A percentile compares a stretch with the other conserved stretches of the same genome.
These are phyloP conservation scores for Pseudopithomyces chartarum DNA, from an alignment of 2,329 filamentous ascomycete genomes.

Conservation along the genomic window DNA sequence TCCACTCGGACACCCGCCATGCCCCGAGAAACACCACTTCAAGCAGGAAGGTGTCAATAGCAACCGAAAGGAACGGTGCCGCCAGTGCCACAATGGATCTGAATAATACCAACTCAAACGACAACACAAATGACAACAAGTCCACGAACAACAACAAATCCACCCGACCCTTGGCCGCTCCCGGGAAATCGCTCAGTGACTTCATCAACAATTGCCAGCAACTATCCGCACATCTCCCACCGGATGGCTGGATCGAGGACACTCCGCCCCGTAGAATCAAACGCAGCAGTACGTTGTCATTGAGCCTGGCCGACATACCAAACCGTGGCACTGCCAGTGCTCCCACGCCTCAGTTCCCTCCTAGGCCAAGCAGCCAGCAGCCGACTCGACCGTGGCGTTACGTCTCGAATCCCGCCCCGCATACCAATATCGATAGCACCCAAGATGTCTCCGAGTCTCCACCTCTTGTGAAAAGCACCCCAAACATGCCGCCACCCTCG, in stretches of 20 bases:
- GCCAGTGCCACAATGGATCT: too few relatives aligned
- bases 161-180: background rate
- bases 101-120: background rate
- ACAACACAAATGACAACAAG: background rate
- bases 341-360: background rate
- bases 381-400: background rate
- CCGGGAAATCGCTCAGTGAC: constrained; percentile 23
- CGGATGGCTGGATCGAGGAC: constrained; percentile 17
- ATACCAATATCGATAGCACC: background rate
- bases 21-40: too few relatives aligned
- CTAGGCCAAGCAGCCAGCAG: background rate
- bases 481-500: background rate
- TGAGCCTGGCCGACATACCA: background rate
- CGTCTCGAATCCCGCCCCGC: background rate
- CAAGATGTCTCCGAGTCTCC: background rate
- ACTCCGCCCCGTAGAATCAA: background rate
- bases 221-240: constrained; percentile 20
- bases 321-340: background rate
- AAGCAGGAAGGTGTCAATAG: too few relatives aligned
- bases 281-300: constrained; percentile 13
- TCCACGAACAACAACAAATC: background rate
- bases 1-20: too few relatives aligned
- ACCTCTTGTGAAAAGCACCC: background rate
- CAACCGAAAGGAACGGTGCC: too few relatives aligned
- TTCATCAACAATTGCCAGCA: constrained; percentile 15